A percentile compares a stretch with the other conserved stretches of the same genome.
phyloP scores from a whole-genome alignment of 192 early-diverging fungal genomes.

The Phlyctochytrium planicorne region DNA sequence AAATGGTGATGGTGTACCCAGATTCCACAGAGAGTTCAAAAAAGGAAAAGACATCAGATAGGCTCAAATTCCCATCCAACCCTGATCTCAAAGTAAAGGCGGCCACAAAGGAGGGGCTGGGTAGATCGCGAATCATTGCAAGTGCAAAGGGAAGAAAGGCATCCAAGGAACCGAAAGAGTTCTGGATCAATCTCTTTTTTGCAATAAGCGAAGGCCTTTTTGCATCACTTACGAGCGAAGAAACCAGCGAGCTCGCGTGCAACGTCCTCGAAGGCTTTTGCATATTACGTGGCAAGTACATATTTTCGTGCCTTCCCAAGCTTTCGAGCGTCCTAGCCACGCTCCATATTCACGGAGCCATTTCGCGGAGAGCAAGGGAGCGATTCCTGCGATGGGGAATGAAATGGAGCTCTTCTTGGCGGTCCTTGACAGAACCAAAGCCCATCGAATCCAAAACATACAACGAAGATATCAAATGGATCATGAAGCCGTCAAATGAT shows the following conservation, averaged over 20 bases:
- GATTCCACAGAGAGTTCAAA: no score
- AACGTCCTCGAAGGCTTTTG: constrained; percentile 20
- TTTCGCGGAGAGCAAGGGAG: constrained; percentile 10
- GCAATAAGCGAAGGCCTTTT: not conserved
- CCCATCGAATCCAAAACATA: no score
- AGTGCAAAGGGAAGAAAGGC: constrained; percentile 1
- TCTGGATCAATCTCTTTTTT: not conserved
- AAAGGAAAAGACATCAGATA: no score
- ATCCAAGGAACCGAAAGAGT: not conserved
- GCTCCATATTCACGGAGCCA: not conserved
- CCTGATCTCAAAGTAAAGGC: not conserved
- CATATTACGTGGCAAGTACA: not conserved
- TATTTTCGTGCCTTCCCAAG: constrained; percentile 2
- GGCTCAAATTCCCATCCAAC: not conserved
- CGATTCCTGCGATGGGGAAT: constrained; percentile 2
- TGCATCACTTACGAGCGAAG: constrained; percentile 6
- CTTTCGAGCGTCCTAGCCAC: constrained; percentile 7
- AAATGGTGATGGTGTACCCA: no score
- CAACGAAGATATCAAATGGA: no score
- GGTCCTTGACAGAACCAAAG: no score
- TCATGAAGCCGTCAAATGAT: no score
- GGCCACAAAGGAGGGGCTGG: not conserved
- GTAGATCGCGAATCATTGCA: not conserved
- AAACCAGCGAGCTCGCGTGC: constrained; percentile 10
- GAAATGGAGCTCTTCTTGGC: no score